Evolutionary conservation across 2,329 filamentous ascomycete genomes (phyloP), one percentile per base, ranked within the genome.

Genomic region (Graphilbum fragrans): DNA sequence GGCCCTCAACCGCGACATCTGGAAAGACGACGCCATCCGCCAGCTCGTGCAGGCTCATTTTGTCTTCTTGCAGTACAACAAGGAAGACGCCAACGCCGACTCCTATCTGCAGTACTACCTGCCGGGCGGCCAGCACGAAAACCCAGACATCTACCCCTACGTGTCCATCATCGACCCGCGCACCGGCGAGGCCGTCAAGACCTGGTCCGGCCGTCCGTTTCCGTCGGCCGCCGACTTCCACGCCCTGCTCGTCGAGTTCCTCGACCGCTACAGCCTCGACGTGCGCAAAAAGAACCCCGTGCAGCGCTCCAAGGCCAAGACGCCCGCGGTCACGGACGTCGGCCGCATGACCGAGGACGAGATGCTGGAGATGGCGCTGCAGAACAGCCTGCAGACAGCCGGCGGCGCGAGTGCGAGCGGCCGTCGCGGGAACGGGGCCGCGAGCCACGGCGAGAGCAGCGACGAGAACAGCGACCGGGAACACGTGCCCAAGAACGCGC

Each of bases 121-220:
- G 48, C 66, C 69, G 2, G 67, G 67, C 56, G 73, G 77, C 41
- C 68, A 69, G 35, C 77, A 83, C 50, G 86, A 94, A 53, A 82
- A 82, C 54, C 73, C 79, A n/a, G 83, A 90, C 54, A 87, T 88
- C 51, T 98, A 93, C 57, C 92, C 92, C 6, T 88, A 98, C 57
- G 92, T 96, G 43, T 86, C 87, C 35, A 94, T 98, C 47, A 78
- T 98, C 47, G 92, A 98, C 53, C 92, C 92, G 2, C 75, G 92
- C 45, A 98, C 92, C 1, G 92, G 92, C 46, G 92, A 98, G 62
- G 87, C 95, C 60, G 85, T 98, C 58, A 98, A 98, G 65, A 76
- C 88, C 2, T 96, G 92, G 90, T 87, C 84, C 14, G 88, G 90
- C 2, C 71, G 76, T 9, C 86, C 88, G 2, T 84, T 88, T 41